Base-by-base conservation (phyloP, 495 filamentous ascomycete species). In the Lineolata rhizophorae region DNA sequence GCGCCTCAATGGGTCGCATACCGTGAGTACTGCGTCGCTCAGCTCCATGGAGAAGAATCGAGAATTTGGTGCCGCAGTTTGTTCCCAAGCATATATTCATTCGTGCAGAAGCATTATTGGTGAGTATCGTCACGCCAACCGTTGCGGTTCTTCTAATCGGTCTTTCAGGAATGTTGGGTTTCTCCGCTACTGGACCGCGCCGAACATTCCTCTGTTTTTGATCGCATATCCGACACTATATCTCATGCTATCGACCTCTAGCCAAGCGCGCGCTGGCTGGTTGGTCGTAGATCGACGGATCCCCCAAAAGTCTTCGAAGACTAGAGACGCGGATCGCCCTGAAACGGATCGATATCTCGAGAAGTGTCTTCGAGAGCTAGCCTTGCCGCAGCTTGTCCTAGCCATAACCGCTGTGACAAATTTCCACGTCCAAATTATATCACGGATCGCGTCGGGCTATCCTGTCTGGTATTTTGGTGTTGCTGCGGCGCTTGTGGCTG, bases 401-500 rank as follows among this genome's bases (percentile, higher is more conserved):
- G 71, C 75, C 0, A 38, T 65, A 8, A 50, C 84, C 41, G 77
- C 80, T 5, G 42, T 84, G 17, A 76, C 72, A 5, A 76, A 51
- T 29, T 90, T 85, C 40, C 87, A 97, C 40, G 76, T 92, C 9
- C 87, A 97, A 51, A 90, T 95, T 35, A 73, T 95, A 39, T 87
- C 74, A 22, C 64, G 87, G 19, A 69, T 97, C 11, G 74, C 79
- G 2, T 92, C 84, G 0, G 82, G 75, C 0, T 94, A 82, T 52
- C 76, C 81, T 18, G 44, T 94, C 17, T 91, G 81, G 80, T 83
- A 92, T 47, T 76, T 76, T 67, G 28, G 84, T 24, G 71, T 60
- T 17, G 63, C 51, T 19, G 46, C 44, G 27, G 52, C 54, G n/a
- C 17, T 48, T 15, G 42, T 40, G 32, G 34, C 42, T 20, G 4